Percentiles rank a stretch among this genome's conserved stretches.
Evolutionary conservation across 106 monocot species (phyloP).

Genomic region (Phalaenopsis equestris): DNA sequence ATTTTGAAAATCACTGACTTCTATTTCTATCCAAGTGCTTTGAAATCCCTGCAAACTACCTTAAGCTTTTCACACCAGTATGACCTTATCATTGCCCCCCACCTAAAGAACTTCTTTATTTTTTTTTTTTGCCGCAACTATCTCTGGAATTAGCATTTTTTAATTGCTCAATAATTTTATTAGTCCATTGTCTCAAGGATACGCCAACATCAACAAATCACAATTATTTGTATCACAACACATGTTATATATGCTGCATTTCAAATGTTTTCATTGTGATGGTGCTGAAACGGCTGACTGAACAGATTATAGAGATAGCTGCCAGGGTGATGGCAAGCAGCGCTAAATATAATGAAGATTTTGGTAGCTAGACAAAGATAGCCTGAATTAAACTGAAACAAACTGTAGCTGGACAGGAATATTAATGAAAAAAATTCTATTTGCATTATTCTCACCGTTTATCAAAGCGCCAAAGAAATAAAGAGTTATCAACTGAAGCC

Average conservation of each 20-base stretch:
- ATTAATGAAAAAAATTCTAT: not conserved
- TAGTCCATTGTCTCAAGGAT: not conserved
- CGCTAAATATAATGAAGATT: not conserved
- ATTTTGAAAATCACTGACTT: not conserved
- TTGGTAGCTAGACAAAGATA: not conserved
- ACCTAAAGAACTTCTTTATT: not conserved
- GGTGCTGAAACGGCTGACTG: not conserved
- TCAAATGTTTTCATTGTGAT: not conserved
- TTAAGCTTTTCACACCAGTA: no score
- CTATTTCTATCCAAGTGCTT: not conserved
- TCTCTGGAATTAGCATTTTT: not conserved
- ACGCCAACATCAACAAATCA: not conserved
- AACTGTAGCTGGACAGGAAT: not conserved
- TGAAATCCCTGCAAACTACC: not conserved
- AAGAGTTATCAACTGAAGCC: conserved; percentile 94
- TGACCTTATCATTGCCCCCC: not conserved
- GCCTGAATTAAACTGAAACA: not conserved
- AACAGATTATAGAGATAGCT: not conserved
- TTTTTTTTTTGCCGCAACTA: not conserved
- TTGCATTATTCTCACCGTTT: conserved; percentile 54
- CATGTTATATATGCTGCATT: not conserved
- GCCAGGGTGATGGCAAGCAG: not conserved
- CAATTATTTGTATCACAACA: not conserved
- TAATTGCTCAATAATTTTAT: not conserved
- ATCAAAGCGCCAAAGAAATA: conserved; percentile 94